Conservation (phyloP, 2,329 filamentous ascomycete species). For the Penicillium sp. region DNA sequence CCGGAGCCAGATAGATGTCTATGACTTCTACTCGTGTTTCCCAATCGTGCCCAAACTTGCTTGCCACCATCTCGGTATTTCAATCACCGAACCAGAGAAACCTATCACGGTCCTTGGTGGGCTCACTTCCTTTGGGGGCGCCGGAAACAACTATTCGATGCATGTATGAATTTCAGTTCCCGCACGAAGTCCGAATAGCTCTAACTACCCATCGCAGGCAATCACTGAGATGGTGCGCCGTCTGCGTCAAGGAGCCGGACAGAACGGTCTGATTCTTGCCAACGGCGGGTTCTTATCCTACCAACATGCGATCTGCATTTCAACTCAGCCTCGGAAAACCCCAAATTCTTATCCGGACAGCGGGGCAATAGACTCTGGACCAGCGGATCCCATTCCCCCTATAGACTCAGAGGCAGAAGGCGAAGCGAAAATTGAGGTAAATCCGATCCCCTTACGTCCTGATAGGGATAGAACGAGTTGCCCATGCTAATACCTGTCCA, state of each 20-base stretch:
- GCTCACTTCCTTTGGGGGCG: conserved; percentile 66
- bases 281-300: conserved; percentile 67
- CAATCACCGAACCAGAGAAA: conserved; percentile 47
- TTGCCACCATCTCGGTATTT: conserved; percentile 57
- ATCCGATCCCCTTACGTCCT: conserved; percentile 6
- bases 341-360: conserved; percentile 47
- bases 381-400: conserved; percentile 40
- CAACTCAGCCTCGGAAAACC: conserved; percentile 42
- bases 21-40: conserved; percentile 68
- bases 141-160: conserved; percentile 70
- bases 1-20: conserved; percentile 56
- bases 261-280: conserved; percentile 59
- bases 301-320: conserved; percentile 62
- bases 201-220: conserved; percentile 30
- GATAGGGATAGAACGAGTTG: not conserved
- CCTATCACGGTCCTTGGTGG: conserved; percentile 63
- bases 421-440: conserved; percentile 54
- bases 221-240: conserved; percentile 57
- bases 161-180: conserved; percentile 47
- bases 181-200: not conserved
- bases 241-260: conserved; percentile 48
- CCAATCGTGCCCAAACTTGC: conserved; percentile 69
- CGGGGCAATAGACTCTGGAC: conserved; percentile 48
- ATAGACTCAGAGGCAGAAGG: conserved; percentile 49
- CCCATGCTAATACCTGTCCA: conserved; percentile 22